Conservation (phyloP, 768 basidiomycete genomes). For the Phylloporus sp. region DNA sequence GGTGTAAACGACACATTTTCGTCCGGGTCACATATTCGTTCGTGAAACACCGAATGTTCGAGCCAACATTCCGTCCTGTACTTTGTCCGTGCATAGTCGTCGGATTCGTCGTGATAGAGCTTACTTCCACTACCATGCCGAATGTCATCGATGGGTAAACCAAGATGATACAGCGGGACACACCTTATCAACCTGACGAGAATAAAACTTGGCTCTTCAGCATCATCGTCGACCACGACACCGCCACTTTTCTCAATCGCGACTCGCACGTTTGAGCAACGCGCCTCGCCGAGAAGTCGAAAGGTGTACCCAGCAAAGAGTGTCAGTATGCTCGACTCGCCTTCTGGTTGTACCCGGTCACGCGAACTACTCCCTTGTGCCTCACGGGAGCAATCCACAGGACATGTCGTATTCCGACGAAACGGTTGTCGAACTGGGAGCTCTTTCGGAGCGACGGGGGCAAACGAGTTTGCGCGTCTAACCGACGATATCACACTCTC, state of each 20-base stretch:
- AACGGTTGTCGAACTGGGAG: constrained; percentile 40
- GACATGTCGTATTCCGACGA: constrained; percentile 35
- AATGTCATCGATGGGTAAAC: not conserved
- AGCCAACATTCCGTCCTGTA: constrained; percentile 94
- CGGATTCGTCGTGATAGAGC: constrained; percentile 54
- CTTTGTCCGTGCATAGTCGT: constrained; percentile 41
- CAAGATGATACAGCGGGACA: constrained; percentile 1
- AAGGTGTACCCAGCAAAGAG: constrained; percentile 58
- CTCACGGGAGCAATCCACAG: constrained; percentile 12
- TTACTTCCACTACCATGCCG: constrained; percentile 54
- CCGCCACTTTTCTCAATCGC: constrained; percentile 62
- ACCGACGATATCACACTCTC: constrained; percentile 53
- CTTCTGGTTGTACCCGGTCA: not conserved
- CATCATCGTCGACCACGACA: constrained; percentile 39
- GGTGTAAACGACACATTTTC: constrained; percentile 72
- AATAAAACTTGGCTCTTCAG: constrained; percentile 55
- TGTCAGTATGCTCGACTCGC: not conserved
- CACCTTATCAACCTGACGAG: constrained; percentile 74
- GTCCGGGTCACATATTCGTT: constrained; percentile 59
- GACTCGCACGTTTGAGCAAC: constrained; percentile 45
- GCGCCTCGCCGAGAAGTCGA: constrained; percentile 64
- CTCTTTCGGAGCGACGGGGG: constrained; percentile 31
- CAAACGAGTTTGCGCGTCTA: constrained; percentile 62
- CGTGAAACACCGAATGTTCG: constrained; percentile 76
- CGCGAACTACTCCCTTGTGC: constrained; percentile 15